Conservation (phyloP, 805 yeast species). For the Candida krabiensis region DNA sequence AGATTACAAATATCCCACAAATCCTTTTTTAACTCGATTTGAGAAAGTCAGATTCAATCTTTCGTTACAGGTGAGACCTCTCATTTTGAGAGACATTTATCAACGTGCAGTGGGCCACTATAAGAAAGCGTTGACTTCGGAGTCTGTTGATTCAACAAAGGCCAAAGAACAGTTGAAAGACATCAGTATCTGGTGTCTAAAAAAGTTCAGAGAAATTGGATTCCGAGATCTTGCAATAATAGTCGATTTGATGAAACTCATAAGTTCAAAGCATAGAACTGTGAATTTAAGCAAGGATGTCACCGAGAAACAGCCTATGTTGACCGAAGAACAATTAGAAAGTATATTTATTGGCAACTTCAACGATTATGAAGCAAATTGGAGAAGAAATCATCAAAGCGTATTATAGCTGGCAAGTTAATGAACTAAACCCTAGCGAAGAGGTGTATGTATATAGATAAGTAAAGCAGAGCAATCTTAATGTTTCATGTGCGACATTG, state of each 20-base stretch:
- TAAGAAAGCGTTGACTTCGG: slow-evolving; percentile 11
- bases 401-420: too few species aligned
- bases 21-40: slow-evolving; percentile 30
- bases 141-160: slow-evolving; percentile 11
- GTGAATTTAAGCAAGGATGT: slow-evolving; percentile 10
- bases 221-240: slow-evolving; percentile 11
- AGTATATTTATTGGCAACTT: slow-evolving; percentile 6
- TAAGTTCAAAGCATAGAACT: slow-evolving; percentile 14
- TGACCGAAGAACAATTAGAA: slow-evolving; percentile 4
- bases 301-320: neutral
- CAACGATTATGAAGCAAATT: slow-evolving; percentile 3
- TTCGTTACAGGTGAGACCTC: slow-evolving; percentile 11
- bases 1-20: slow-evolving; percentile 16
- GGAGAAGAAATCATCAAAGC: slow-evolving; percentile 2
- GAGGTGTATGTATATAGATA: too few species aligned
- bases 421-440: slow-evolving; percentile 12
- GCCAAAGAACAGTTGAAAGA: slow-evolving; percentile 12
- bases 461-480: too few species aligned
- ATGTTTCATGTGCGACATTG: neutral
- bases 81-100: slow-evolving; percentile 29
- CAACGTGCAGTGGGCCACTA: slow-evolving; percentile 22
- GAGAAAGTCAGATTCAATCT: slow-evolving; percentile 25
- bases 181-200: slow-evolving; percentile 26
- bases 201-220: slow-evolving; percentile 17
- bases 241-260: slow-evolving; percentile 21